Percentiles rank a stretch among this genome's conserved stretches.
These are phyloP conservation scores for Fusarium newnesense DNA, from an alignment of 2,329 filamentous ascomycete species.

Conservation along the genomic window DNA sequence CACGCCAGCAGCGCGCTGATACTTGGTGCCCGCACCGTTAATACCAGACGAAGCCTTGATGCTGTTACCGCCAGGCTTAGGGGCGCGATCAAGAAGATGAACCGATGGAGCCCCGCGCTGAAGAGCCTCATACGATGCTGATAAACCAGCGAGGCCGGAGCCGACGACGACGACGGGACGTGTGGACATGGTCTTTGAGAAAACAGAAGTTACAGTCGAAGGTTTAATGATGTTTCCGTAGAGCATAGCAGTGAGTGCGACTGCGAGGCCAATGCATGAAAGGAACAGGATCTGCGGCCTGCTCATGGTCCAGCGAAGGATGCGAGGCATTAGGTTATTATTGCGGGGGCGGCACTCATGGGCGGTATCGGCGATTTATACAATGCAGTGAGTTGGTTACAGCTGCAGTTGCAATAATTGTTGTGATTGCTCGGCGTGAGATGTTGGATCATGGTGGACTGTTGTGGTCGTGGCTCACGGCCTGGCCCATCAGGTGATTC, in stretches of 20 bases:
- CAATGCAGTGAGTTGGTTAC: background rate
- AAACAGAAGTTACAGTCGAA: slow-evolving; percentile 31
- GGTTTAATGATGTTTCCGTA: slow-evolving; percentile 41
- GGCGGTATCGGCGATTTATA: slow-evolving; percentile 43
- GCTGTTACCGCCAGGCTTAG: slow-evolving; percentile 71
- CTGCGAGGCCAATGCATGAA: slow-evolving; percentile 43
- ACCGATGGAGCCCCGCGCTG: slow-evolving; percentile 60
- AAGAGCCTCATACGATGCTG: slow-evolving; percentile 67
- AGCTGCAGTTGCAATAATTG: background rate
- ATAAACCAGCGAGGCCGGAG: slow-evolving; percentile 71
- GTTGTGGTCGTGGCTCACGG: slow-evolving; percentile 26
- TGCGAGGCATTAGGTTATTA: slow-evolving; percentile 41
- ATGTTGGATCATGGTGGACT: slow-evolving; percentile 35
- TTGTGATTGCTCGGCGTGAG: background rate
- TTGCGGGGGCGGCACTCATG: slow-evolving; percentile 14
- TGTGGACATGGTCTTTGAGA: slow-evolving; percentile 43
- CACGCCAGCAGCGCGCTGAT: slow-evolving; percentile 57
- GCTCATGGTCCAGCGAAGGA: slow-evolving; percentile 45
- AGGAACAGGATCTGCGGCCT: slow-evolving; percentile 43
- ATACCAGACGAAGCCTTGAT: slow-evolving; percentile 76
- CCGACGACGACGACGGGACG: slow-evolving; percentile 68
- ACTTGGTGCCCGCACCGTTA: slow-evolving; percentile 69
- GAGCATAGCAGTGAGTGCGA: slow-evolving; percentile 45
- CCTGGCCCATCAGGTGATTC: slow-evolving; percentile 34
- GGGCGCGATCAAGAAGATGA: slow-evolving; percentile 66